A percentile compares a stretch with the other conserved stretches of the same genome.
Conservation (phyloP, 139 green algal species). For the Pleodorina starrii region DNA sequence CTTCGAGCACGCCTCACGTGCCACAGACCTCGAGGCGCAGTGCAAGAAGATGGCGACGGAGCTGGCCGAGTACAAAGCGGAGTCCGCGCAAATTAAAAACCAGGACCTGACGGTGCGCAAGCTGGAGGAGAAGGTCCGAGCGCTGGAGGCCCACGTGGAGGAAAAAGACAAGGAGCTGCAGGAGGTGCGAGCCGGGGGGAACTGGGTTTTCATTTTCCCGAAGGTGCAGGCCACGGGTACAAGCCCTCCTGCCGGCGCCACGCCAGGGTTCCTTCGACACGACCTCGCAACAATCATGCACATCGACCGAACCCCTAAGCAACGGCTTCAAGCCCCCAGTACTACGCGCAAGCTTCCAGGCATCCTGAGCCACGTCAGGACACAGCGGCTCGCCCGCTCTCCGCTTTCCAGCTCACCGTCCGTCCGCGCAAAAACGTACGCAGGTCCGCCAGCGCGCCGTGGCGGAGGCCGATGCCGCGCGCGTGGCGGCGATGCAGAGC, state of each 20-base stretch:
- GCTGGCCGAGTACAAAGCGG: constrained; percentile 89
- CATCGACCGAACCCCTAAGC: too few relatives aligned
- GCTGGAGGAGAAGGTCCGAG: constrained; percentile 77
- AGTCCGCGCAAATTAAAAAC: constrained; percentile 87
- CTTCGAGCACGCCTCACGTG: constrained; percentile 68
- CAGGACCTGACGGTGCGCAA: constrained; percentile 89
- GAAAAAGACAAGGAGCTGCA: constrained; percentile 56
- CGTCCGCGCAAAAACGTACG: too few relatives aligned
- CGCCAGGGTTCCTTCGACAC: too few relatives aligned
- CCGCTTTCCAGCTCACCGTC: too few relatives aligned
- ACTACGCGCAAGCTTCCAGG: too few relatives aligned
- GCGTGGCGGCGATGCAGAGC: constrained; percentile 64
- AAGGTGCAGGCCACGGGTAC: too few relatives aligned
- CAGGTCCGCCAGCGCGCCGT: constrained; percentile 66
- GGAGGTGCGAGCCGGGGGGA: constrained; percentile 19
- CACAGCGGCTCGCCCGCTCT: too few relatives aligned
- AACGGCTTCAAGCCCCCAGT: too few relatives aligned
- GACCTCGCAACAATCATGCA: too few relatives aligned
- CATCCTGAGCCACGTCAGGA: too few relatives aligned
- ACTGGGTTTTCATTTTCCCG: too few relatives aligned
- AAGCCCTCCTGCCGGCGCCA: too few relatives aligned
- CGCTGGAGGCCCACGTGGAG: constrained; percentile 67
- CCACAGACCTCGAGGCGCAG: constrained; percentile 76
- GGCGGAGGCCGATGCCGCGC: constrained; percentile 69
- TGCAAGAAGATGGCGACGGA: constrained; percentile 69